Evolutionary conservation across 106 monocot genomes (phyloP).

Genomic region (Phalaenopsis equestris): DNA sequence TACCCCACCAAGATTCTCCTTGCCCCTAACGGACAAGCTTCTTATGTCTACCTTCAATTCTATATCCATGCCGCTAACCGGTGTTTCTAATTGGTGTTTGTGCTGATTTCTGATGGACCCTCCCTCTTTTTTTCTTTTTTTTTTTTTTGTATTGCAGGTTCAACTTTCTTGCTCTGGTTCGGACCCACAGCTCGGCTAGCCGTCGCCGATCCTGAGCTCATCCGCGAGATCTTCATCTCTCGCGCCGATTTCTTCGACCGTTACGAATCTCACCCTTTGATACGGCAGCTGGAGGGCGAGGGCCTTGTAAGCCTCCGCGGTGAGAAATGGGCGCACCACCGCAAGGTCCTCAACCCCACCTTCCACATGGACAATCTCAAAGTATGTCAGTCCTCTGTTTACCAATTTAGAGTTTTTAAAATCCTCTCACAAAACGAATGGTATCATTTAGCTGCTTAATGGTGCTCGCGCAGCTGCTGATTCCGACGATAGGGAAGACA

Average conservation of each 20-base stretch:
- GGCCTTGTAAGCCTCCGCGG: conserved; percentile 77
- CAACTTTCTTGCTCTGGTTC: conserved; percentile 81
- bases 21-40: background rate
- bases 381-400: conserved; percentile 4
- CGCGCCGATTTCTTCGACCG: conserved; percentile 66
- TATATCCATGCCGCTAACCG: background rate
- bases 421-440: background rate
- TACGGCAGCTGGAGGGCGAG: conserved; percentile 81
- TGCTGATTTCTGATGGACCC: background rate
- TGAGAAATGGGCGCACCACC: conserved; percentile 77
- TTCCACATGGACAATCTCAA: conserved; percentile 92
- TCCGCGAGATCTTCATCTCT: conserved; percentile 70
- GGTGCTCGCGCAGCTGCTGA: conserved; percentile 31
- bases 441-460: background rate
- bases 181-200: conserved; percentile 71
- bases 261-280: conserved; percentile 80
- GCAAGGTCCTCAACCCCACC: conserved; percentile 65
- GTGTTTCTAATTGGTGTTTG: background rate
- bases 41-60: background rate
- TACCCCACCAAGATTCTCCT: conserved; percentile 1
- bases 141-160: conserved; percentile 35
- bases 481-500: conserved; percentile 55
- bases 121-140: background rate
- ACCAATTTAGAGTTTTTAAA: background rate
- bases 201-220: conserved; percentile 79